Conservation (phyloP, 1,284 basidiomycete species). For the Ganoderma sp. region DNA sequence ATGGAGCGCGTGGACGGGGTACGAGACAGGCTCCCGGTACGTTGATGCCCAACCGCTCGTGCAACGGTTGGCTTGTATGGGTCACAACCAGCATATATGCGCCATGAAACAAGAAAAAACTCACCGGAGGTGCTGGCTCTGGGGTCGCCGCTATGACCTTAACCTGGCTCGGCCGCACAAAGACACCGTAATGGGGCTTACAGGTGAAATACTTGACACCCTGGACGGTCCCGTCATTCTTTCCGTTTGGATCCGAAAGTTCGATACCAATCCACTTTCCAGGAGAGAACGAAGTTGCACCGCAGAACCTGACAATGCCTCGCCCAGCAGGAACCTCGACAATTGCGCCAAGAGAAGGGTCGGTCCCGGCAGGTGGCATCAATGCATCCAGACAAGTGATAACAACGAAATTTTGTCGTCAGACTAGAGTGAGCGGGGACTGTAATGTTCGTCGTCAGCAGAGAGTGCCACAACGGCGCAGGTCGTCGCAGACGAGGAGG, state of each 20-base stretch:
- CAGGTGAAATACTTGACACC: constrained; percentile 89
- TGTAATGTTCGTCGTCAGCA: constrained; percentile 2
- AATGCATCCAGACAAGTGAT: neutral
- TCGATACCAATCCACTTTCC: constrained; percentile 98
- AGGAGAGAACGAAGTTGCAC: constrained; percentile 82
- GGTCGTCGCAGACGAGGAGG: constrained; percentile 4
- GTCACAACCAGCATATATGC: constrained; percentile 13
- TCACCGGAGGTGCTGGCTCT: constrained; percentile 43
- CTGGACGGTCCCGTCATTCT: constrained; percentile 94
- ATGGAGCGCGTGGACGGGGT: constrained; percentile 45
- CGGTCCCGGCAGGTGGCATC: constrained; percentile 37
- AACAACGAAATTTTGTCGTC: constrained; percentile 4
- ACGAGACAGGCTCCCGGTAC: constrained; percentile 48
- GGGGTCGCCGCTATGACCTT: constrained; percentile 59
- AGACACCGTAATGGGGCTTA: constrained; percentile 81
- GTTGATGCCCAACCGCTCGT: constrained; percentile 45
- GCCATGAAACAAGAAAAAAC: constrained; percentile 6
- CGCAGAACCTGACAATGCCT: constrained; percentile 88
- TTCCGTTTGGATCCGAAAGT: constrained; percentile 82
- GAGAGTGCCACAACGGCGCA: constrained; percentile 8
- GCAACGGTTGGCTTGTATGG: constrained; percentile 32
- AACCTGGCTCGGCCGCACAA: constrained; percentile 90
- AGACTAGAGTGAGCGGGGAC: constrained; percentile 8
- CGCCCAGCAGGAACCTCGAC: constrained; percentile 81
- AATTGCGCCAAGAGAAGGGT: constrained; percentile 58